phyloP scores from a whole-genome alignment of 306 rosid species.

The Mimosa pudica region DNA sequence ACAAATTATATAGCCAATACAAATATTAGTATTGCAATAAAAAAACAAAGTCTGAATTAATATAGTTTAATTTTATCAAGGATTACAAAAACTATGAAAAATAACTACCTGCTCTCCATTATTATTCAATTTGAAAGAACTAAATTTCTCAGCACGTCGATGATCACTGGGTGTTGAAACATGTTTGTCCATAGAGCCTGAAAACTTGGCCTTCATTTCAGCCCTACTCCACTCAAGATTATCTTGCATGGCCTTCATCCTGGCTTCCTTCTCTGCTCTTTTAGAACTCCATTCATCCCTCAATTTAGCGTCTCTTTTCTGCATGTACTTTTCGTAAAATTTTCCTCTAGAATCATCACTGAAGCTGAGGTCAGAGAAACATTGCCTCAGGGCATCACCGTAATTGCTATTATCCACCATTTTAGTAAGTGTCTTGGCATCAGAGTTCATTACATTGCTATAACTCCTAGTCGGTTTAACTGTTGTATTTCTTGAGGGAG shows the following conservation, averaged over 20 bases:
- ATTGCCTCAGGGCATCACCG: slow-evolving; percentile 57
- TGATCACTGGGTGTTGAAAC: slow-evolving; percentile 59
- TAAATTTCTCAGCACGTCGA: slow-evolving; percentile 69
- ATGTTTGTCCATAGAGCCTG: slow-evolving; percentile 60
- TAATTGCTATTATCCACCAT: slow-evolving; percentile 47
- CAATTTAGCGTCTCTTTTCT: slow-evolving; percentile 92
- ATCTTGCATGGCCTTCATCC: slow-evolving; percentile 93
- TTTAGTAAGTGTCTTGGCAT: slow-evolving; percentile 44
- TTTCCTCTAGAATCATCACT: slow-evolving; percentile 85
- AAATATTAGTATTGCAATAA: slow-evolving; percentile 20
- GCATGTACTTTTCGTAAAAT: slow-evolving; percentile 82
- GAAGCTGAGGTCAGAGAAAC: slow-evolving; percentile 55
- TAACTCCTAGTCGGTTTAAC: slow-evolving; percentile 51
- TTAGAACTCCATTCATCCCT: slow-evolving; percentile 84
- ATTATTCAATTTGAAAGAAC: slow-evolving; percentile 63
- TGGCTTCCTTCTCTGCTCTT: slow-evolving; percentile 91
- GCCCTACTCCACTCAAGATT: slow-evolving; percentile 82
- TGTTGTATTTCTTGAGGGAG: slow-evolving; percentile 43
- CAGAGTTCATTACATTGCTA: slow-evolving; percentile 39
- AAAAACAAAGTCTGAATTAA: slow-evolving; percentile 24
- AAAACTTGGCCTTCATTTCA: slow-evolving; percentile 84
- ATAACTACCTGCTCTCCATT: slow-evolving; percentile 78
- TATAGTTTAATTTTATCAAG: slow-evolving; percentile 30
- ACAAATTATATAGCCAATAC: slow-evolving; percentile 32
- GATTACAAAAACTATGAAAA: slow-evolving; percentile 32